Base-by-base conservation (phyloP, 345 rosid species). In the Garcia nutans region DNA sequence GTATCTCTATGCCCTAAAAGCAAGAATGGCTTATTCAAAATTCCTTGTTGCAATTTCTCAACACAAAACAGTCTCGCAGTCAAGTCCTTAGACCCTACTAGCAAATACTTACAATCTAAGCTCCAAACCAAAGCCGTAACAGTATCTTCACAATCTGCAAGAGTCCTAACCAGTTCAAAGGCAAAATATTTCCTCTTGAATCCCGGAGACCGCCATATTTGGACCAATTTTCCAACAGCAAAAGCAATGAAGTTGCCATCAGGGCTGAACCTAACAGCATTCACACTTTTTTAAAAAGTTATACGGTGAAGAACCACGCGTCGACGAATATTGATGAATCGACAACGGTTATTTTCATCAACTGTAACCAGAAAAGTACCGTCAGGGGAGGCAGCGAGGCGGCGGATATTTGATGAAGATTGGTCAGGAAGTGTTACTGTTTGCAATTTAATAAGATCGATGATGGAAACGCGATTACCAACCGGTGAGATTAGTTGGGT, bases 201-300 rank as follows among this genome's bases (percentile, higher is more conserved):
- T 52, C 93, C 96, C 13, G 98, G 99, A 2, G 97, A 89, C 66
- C 88, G 83, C 98, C 98, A 96, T 10, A 96, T 86, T 80, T 96
- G 92, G 23, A 96, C 88, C 82, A 96, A 79, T 65, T 93, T 96
- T n/a, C 97, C 98, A 0, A 85, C 49, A 15, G 87, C 99, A 3
- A 92, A 94, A 0, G 98, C 99, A 28, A 96, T 84, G 67, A 77
- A 85, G 58, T 85, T 89, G 8, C 98, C 95, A 45, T 90, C 82
- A n/a, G 97, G 93, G 74, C 97, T 93, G 68, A 93, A 93, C 76
- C 82, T 81, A 61, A 92, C 33, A 63, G 90, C 86, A 15, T 85
- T 69, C 6, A 93, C 98, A 22, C 88, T 79, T 3, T 80, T 80
- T 66, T 88, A 89, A 80, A 96, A 91, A 19, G 72, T 80, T 22